Percentiles rank a stretch among this genome's conserved stretches.
Conservation (phyloP, 2,329 filamentous ascomycete genomes). For the Beauveria scarabaeidicola region DNA sequence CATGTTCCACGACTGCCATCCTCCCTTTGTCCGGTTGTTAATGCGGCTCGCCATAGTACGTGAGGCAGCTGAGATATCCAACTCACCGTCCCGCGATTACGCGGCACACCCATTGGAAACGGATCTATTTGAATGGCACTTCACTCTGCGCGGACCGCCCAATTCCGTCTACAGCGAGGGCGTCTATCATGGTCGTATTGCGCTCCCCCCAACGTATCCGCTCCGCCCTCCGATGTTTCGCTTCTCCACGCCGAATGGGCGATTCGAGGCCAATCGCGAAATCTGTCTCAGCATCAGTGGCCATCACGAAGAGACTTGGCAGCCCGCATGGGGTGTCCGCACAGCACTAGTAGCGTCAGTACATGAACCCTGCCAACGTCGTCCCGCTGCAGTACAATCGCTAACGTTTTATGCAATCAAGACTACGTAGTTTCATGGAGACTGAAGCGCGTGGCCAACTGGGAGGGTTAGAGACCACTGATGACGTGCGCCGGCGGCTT, state of each 20-base stretch:
- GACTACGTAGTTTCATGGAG: constrained; percentile 84
- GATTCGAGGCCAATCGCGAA: constrained; percentile 94
- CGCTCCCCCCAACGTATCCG: constrained; percentile 82
- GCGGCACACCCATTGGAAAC: constrained; percentile 75
- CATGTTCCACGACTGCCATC: neutral
- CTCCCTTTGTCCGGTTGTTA: neutral
- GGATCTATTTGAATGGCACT: constrained; percentile 98
- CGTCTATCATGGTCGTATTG: constrained; percentile 92
- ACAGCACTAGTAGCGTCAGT: constrained; percentile 65
- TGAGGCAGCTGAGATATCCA: constrained; percentile 81
- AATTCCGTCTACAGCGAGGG: constrained; percentile 69
- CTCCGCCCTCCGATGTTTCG: constrained; percentile 91
- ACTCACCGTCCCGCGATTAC: constrained; percentile 74
- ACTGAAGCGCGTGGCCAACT: constrained; percentile 81
- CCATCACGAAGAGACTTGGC: constrained; percentile 97
- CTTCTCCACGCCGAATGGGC: constrained; percentile 82
- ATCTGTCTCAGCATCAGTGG: constrained; percentile 92
- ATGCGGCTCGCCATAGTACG: constrained; percentile 49
- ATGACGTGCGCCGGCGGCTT: constrained; percentile 57
- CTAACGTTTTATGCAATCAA: constrained; percentile 13
- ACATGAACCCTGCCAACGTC: neutral
- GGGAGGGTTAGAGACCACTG: constrained; percentile 73
- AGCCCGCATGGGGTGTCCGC: constrained; percentile 92
- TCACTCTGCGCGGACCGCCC: constrained; percentile 87
- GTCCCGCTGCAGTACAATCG: too few species aligned